phyloP scores from a whole-genome alignment of 495 filamentous ascomycete species.

The Penicillium soppii region DNA sequence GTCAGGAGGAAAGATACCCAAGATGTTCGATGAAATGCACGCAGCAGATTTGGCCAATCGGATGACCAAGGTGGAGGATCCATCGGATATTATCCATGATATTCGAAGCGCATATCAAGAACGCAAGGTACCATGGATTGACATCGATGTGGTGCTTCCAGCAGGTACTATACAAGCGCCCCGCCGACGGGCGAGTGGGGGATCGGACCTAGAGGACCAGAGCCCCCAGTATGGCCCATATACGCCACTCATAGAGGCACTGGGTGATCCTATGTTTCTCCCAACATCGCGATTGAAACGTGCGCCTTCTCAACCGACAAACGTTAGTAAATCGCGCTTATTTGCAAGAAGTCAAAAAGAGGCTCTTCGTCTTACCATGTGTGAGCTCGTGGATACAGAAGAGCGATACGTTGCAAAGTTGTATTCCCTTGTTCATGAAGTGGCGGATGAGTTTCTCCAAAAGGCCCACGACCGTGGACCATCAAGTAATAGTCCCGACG shows the following conservation, averaged over 20 bases:
- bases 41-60: slow-evolving; percentile 83
- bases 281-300: slow-evolving; percentile 85
- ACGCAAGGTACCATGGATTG: slow-evolving; percentile 76
- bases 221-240: slow-evolving; percentile 72
- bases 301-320: slow-evolving; percentile 81
- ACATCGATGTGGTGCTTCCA: slow-evolving; percentile 85
- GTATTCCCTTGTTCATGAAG: slow-evolving; percentile 72
- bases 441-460: slow-evolving; percentile 69
- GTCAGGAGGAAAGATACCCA: slow-evolving; percentile 45
- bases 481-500: slow-evolving; percentile 69
- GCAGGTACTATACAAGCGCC: slow-evolving; percentile 62
- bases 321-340: slow-evolving; percentile 66
- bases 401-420: slow-evolving; percentile 88
- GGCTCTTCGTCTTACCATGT: slow-evolving; percentile 81
- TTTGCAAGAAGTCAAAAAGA: slow-evolving; percentile 82
- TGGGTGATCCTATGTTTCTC: slow-evolving; percentile 81
- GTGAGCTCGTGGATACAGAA: slow-evolving; percentile 90
- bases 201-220: slow-evolving; percentile 50
- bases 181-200: slow-evolving; percentile 35
- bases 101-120: slow-evolving; percentile 71
- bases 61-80: slow-evolving; percentile 76
- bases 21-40: slow-evolving; percentile 87
- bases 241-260: slow-evolving; percentile 66
- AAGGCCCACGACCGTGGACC: slow-evolving; percentile 57
- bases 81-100: slow-evolving; percentile 65